A percentile compares a stretch with the other conserved stretches of the same genome.
Evolutionary conservation across 495 filamentous ascomycete genomes (phyloP).

Genomic region (Aspergillus hancockii): DNA sequence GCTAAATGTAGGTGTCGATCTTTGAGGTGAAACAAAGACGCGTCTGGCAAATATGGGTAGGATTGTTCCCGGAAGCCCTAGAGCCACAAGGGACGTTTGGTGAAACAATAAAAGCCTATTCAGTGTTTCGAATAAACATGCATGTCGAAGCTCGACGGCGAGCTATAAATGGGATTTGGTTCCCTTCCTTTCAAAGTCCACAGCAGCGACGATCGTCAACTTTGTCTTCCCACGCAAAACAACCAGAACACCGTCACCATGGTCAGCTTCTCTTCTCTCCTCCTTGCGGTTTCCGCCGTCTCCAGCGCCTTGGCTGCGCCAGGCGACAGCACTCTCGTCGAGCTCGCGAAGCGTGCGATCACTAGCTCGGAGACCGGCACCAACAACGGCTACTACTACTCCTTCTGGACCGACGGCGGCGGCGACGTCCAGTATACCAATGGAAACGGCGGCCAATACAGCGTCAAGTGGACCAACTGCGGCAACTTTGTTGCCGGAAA

Average conservation of each 20-base stretch:
- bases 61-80: not conserved
- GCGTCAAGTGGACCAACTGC: slow-evolving; percentile 51
- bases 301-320: slow-evolving; percentile 43
- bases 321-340: slow-evolving; percentile 23
- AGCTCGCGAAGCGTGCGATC: slow-evolving; percentile 32
- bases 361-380: slow-evolving; percentile 47
- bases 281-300: slow-evolving; percentile 38
- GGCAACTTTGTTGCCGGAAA: slow-evolving; percentile 66
- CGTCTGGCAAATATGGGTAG: not conserved
- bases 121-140: not conserved
- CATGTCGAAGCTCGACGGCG: not conserved
- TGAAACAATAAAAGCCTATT: not conserved
- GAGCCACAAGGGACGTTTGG: not conserved
- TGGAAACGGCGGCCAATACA: slow-evolving; percentile 55
- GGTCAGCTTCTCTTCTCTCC: slow-evolving; percentile 47
- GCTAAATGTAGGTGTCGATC: not conserved
- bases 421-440: slow-evolving; percentile 59
- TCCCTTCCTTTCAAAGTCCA: not conserved
- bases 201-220: not conserved
- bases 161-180: not conserved
- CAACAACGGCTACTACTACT: slow-evolving; percentile 62
- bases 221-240: not conserved
- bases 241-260: slow-evolving; percentile 28
- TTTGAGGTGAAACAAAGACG: not conserved
- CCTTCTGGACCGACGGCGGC: slow-evolving; percentile 62